phyloP scores from a whole-genome alignment of 176 grass and related monocot species.

The Pontederia crassipes region DNA sequence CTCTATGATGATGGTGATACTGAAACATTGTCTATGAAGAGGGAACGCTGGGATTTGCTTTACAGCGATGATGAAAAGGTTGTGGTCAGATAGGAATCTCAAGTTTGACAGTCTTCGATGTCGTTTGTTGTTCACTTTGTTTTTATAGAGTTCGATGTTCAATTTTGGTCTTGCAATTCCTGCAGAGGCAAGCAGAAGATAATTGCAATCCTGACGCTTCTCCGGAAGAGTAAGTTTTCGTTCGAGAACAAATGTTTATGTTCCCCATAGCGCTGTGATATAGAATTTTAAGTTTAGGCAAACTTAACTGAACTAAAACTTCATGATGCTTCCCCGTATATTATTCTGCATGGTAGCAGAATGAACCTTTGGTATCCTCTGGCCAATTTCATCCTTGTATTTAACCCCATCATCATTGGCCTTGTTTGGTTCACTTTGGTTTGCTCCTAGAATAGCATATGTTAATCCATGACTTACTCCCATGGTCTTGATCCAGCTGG shows the following conservation, averaged over 20 bases:
- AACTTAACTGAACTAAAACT: background rate
- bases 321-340: background rate
- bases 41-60: slow-evolving; percentile 62
- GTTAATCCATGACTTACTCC: too few relatives aligned
- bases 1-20: slow-evolving; percentile 72
- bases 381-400: too few relatives aligned
- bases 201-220: slow-evolving; percentile 11
- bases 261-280: background rate
- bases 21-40: slow-evolving; percentile 38
- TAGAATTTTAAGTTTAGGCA: background rate
- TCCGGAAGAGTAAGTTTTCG: slow-evolving; percentile 22
- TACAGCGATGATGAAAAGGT: background rate
- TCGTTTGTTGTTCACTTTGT: background rate
- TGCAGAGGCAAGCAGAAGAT: slow-evolving; percentile 29
- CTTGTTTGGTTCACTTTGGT: too few relatives aligned
- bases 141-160: background rate
- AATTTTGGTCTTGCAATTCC: slow-evolving; percentile 16
- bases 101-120: background rate
- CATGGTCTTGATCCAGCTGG: too few relatives aligned
- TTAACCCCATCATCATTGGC: too few relatives aligned
- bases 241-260: background rate
- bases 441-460: too few relatives aligned
- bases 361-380: too few relatives aligned
- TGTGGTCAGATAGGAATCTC: slow-evolving; percentile 23
- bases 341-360: background rate